phyloP scores from a whole-genome alignment of 768 basidiomycete genomes.

The Podaxis carcinomalis region DNA sequence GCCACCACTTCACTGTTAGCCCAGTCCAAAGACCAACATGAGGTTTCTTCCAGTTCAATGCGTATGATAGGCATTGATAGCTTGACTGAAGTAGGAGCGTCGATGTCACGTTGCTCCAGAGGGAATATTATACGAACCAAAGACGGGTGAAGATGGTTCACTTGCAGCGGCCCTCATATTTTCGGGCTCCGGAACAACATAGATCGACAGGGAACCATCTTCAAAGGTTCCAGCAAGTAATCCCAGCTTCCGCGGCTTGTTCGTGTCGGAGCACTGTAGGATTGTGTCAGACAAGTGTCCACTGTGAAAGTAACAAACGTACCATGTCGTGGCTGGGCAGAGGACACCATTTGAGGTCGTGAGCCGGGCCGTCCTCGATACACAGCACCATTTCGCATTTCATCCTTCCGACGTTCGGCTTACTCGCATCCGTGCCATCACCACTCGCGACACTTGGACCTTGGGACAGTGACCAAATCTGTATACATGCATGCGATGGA shows the following conservation, averaged over 20 bases:
- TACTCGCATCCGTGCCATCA: slow-evolving; percentile 5
- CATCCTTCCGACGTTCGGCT: slow-evolving; percentile 38
- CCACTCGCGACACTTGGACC: neutral
- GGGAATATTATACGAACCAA: slow-evolving; percentile 34
- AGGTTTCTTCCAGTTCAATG: slow-evolving; percentile 71
- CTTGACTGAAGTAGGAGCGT: slow-evolving; percentile 37
- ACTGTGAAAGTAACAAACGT: slow-evolving; percentile 8
- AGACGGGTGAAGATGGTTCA: slow-evolving; percentile 35
- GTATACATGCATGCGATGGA: slow-evolving; percentile 66
- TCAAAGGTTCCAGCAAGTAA: slow-evolving; percentile 81
- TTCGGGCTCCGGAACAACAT: slow-evolving; percentile 75
- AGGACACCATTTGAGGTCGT: slow-evolving; percentile 91
- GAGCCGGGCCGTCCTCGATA: slow-evolving; percentile 73
- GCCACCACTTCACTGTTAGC: slow-evolving; percentile 80
- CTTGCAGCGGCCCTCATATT: slow-evolving; percentile 31
- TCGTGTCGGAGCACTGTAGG: slow-evolving; percentile 11
- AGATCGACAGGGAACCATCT: slow-evolving; percentile 81
- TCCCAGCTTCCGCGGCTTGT: slow-evolving; percentile 60
- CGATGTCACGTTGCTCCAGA: neutral
- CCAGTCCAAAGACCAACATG: slow-evolving; percentile 87
- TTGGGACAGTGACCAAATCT: slow-evolving; percentile 71
- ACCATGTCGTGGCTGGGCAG: slow-evolving; percentile 70
- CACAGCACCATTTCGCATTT: slow-evolving; percentile 85
- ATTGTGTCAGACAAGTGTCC: neutral
- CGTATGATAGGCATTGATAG: slow-evolving; percentile 62